Evolutionary conservation across 2,329 filamentous ascomycete species (phyloP), one percentile per base, ranked within the genome.

Genomic region (Blastomyces percursus): DNA sequence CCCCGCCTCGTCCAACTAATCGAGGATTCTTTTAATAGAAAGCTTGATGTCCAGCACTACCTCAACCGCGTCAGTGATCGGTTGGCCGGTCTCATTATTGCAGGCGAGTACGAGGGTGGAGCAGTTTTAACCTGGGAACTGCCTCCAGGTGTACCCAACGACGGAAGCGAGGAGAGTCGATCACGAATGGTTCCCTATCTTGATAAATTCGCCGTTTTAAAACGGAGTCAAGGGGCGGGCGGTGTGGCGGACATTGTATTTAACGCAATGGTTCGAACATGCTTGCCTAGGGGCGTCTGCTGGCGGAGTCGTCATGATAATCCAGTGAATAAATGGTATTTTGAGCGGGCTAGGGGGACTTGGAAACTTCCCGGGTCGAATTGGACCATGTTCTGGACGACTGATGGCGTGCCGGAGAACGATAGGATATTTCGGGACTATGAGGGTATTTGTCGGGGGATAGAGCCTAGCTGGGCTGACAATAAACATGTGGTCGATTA

Each of bases 381-480:
- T 68, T 99, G 94, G 94, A 91, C 91, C 3, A 96, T 97, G 91
- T 99, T 99, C 71, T 99, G 94, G 92, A 99, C 94, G 1, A 94
- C 89, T 0, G 83, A 84, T 56, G 79, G 87, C 62, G 77, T 84
- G 52, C 77, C 83, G 56, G 80, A 80, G 61, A 72, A 82, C 64
- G 76, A 79, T 44, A 75, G 79, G 64, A 80, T 76, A 57, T 84
- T 90, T 65, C 72, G 74, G 64, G 88, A 91, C 71, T 92, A 91
- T 70, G 87, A 90, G 72, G 81, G 81, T 61, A 88, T 92, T n/a
- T 92, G 89, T 71, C 82, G 87, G 62, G 78, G 80, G 54, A 79
- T 86, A 75, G 73, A 77, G 67, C 77, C 77, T 6, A 79, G 76
- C 58, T 79, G 77, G 77, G 75, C 75, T 2, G 76, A 79, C 63